A percentile compares a stretch with the other conserved stretches of the same genome.
Conservation (phyloP, 805 yeast species). For the Jamesozyma piceae region DNA sequence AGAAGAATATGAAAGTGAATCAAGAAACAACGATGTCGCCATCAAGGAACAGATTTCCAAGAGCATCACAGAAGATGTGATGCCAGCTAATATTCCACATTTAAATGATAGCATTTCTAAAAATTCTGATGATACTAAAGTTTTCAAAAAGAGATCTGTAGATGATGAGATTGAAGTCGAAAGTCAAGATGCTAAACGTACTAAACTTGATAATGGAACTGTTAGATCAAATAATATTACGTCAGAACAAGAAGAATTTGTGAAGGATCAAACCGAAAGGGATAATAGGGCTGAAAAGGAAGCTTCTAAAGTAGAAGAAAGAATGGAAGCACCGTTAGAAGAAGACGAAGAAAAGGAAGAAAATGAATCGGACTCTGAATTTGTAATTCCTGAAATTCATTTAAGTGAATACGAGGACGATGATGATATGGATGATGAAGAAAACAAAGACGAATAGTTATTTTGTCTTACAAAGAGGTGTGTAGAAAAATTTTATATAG, state of each 20-base stretch:
- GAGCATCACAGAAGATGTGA: not conserved
- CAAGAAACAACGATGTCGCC: not conserved
- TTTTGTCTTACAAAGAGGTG: not conserved
- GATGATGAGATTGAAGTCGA: conserved; percentile 3
- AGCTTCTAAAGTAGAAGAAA: conserved; percentile 4
- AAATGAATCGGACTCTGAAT: conserved; percentile 23
- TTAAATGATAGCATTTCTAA: not conserved
- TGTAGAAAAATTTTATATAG: too few relatives aligned
- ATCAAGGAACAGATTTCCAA: not conserved
- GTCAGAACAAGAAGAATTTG: not conserved
- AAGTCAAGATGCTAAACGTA: conserved; percentile 2
- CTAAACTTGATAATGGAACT: not conserved
- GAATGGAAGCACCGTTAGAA: conserved; percentile 5
- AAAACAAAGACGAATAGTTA: not conserved
- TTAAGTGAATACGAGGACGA: conserved; percentile 15
- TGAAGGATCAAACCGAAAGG: conserved; percentile 1
- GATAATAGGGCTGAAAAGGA: conserved; percentile 7
- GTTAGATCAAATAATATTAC: not conserved
- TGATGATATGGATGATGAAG: conserved; percentile 8
- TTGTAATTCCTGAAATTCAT: conserved; percentile 26
- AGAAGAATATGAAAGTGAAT: conserved; percentile 3
- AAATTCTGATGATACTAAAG: conserved; percentile 5
- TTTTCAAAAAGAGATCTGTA: conserved; percentile 7
- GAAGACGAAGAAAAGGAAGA: conserved; percentile 5
- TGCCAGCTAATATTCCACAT: not conserved